Base-by-base conservation (phyloP, 2,329 filamentous ascomycete species). In the Pseudogymnoascus destructans region DNA sequence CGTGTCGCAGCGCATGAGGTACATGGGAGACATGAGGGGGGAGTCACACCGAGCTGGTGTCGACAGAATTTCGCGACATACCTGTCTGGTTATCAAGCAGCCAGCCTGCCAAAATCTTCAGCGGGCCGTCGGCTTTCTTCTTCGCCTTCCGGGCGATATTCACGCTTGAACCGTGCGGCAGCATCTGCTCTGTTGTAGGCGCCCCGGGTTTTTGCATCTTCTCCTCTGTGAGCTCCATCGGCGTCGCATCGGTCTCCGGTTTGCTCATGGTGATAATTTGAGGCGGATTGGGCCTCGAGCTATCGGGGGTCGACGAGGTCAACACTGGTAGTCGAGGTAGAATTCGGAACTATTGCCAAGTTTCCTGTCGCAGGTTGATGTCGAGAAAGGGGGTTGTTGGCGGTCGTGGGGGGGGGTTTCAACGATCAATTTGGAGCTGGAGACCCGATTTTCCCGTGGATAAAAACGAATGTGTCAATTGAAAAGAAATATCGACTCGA, bases 11-110 rank as follows among this genome's bases (percentile, higher is more conserved):
- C 8, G 13, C 13, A 49, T 23, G 4, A 30, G 15, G n/a, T 32
- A 52, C 46, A 30, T 15, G 25, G 25, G 46, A 30, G 23, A 30
- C 46, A 8, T 5, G 25, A 52, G n/a, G 25, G 15, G 15, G 5
- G 4, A 23, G 23, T 49, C 23, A 64, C 56, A 65, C 60, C 49
- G 3, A 46, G 11, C 10, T 25, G 17, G 11, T 52, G 15, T 57
- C 27, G 27, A 19, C 15, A 27, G 10, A 38, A 23, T 25, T 32
- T 11, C 23, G 17, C 8, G 19, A 19, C 25, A 30, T 27, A 21
- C 42, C 46, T 19, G 46, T 52, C 25, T 52, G 46, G 25, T 52
- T 52, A 32, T 52, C 46, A 1, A 52, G 46, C 46, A 52, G 46
- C 46, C 46, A 52, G 46, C 46, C 46, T 2, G 46, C 46, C 10